These are phyloP conservation scores for Leucoagaricus sp. DNA, from an alignment of 1,284 basidiomycete species.

Conservation along the genomic window DNA sequence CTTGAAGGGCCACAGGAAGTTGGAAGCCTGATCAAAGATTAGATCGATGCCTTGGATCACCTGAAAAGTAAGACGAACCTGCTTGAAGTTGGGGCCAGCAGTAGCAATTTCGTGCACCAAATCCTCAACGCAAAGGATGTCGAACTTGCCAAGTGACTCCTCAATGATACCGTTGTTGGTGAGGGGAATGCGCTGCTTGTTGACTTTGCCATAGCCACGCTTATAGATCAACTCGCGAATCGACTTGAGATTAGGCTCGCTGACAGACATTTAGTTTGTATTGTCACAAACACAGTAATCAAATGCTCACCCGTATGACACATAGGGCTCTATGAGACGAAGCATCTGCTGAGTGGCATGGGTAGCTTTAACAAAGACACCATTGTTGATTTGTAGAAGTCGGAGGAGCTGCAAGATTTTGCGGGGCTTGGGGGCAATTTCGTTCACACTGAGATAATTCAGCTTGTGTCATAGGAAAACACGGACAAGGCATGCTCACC, in stretches of 20 bases:
- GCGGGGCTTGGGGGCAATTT: constrained; percentile 98
- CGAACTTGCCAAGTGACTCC: constrained; percentile 88
- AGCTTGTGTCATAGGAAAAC: not conserved
- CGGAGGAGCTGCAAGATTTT: constrained; percentile 99
- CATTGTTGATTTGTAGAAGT: constrained; percentile 99
- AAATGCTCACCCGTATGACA: constrained; percentile 85
- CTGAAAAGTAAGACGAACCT: constrained; percentile 49
- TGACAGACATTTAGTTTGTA: constrained; percentile 14
- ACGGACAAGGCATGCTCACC: constrained; percentile 53
- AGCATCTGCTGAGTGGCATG: constrained; percentile 98
- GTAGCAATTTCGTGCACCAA: constrained; percentile 97
- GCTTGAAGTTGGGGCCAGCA: constrained; percentile 98
- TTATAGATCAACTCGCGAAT: constrained; percentile 99
- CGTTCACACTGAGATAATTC: constrained; percentile 82
- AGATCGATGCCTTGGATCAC: not conserved
- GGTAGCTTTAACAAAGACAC: constrained; percentile 97
- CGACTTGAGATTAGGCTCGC: constrained; percentile 95
- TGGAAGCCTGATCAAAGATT: constrained; percentile 63
- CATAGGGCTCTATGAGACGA: constrained; percentile 94
- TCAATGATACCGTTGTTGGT: constrained; percentile 96
- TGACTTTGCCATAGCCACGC: constrained; percentile 98
- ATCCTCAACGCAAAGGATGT: constrained; percentile 98
- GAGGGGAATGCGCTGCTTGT: constrained; percentile 97
- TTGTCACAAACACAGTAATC: not conserved
- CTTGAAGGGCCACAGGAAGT: constrained; percentile 99